Evolutionary conservation across 1,139 yeast genomes (phyloP), one percentile per base, ranked within the genome.

Genomic region (Taphrina wiesneri): DNA sequence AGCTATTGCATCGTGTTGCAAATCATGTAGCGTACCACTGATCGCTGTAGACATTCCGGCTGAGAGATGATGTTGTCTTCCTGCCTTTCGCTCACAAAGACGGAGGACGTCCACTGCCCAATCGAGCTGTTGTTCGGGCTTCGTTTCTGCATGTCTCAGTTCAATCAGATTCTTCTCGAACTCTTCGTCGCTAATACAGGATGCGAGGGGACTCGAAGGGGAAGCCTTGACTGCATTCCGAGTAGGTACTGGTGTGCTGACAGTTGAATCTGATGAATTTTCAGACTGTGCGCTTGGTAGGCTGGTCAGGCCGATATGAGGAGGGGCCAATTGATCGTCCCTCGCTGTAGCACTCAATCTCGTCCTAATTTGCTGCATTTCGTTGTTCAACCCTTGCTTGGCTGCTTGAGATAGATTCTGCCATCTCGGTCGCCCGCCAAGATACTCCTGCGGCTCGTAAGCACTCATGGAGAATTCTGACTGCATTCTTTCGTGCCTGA

Each of bases 31-130:
- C 13, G 23, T 36, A 6, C 26, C 19, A 19, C 46, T 36, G 11
- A 59, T 19, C 3, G 56, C 11, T 11, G 47, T 26, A 1, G 47
- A 30, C 6, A 26, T 23, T 9, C 43, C 43, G 9, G 45, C 56
- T 4, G 63, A 45, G 11, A 46, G 45, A 21, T 17, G 39, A 19
- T n/a, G 23, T 36, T 59, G 63, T 34, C 63, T 21, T 2, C 28
- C 47, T 21, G 41, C 54, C 25, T 59, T 49, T 26, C 64, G 56
- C 19, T 60, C 64, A 15, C 56, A 34, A 17, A 60, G 32, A 7
- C 64, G 64, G 9, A 60, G 41, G 15, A 60, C 52, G 17, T 51
- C 51, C 21, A 25, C 51, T 2, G 64, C 64, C 64, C 64, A 60
- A 21, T 26, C 47, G 45, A 60, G 51, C 26, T 39, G 25, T n/a